Evolutionary conservation across 192 early-diverging fungal genomes (phyloP).

Genomic region (Dimargaris verticillata): DNA sequence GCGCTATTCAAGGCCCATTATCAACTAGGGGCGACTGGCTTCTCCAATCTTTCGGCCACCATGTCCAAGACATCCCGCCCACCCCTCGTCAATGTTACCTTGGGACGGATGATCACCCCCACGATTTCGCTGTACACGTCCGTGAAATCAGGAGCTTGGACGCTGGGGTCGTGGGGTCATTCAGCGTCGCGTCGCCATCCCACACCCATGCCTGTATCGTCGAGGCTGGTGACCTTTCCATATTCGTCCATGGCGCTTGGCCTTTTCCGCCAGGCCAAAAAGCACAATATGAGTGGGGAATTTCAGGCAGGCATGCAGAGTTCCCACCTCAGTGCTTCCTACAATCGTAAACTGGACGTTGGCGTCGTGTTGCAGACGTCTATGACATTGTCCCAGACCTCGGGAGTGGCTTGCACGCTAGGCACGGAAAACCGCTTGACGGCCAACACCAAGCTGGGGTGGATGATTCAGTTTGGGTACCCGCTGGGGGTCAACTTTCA

Average conservation of each 20-base stretch:
- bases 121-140: neutral
- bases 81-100: neutral
- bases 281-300: neutral
- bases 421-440: constrained; percentile 38
- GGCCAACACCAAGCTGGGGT: constrained; percentile 32
- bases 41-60: neutral
- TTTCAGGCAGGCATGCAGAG: constrained; percentile 9
- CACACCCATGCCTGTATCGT: neutral
- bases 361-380: neutral
- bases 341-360: constrained; percentile 11
- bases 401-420: constrained; percentile 30
- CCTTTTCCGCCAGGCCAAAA: neutral
- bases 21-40: neutral
- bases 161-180: constrained; percentile 3
- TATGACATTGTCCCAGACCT: constrained; percentile 24
- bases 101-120: neutral
- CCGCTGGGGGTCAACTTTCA: constrained; percentile 39
- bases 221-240: neutral
- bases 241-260: neutral
- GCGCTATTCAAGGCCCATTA: neutral
- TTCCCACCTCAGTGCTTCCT: constrained; percentile 14
- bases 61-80: neutral
- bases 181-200: neutral
- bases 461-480: constrained; percentile 41
- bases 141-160: constrained; percentile 5